Evolutionary conservation across 2,329 filamentous ascomycete genomes (phyloP), one percentile per base, ranked within the genome.

Genomic region (Aspergillus sp.): DNA sequence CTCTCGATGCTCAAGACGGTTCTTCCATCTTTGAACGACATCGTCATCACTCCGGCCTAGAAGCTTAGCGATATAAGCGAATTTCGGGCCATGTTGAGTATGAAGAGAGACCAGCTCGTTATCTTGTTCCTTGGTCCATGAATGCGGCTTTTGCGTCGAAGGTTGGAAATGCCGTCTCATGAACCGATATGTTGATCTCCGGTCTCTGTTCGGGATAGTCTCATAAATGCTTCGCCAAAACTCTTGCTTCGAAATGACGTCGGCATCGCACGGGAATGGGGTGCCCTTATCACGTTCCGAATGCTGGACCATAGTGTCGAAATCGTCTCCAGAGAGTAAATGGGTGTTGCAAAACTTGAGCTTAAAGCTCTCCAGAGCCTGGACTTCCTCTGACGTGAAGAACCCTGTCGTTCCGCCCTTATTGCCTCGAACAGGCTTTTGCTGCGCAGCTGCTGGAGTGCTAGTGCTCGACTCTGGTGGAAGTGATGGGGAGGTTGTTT

Each of bases 21-120:
- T 70, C 41, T 67, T 66, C 68, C 68, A 72, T 31, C 68, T 53
- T 47, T 71, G 68, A 5, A 62, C 61, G 13, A 71, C 68, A 45
- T 70, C 65, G 42, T 72, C 69, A 26, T 62, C 57, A 10, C 58
- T 67, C 26, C 69, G 59, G 6, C 61, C 65, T 31, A 72, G 44
- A 6, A 64, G 43, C 39, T 58, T 64, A 27, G 64, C 65, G 40
- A 72, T 69, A 1, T 57, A 50, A 5, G 61, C 57, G 48, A 55
- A 71, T 49, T 66, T 68, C 2, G 63, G 49, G 1, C 67, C 68
- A 34, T 66, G 41, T 13, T 56, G 40, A 6, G 49, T 43, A 36
- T 60, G 46, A 6, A 72, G 54, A 5, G 45, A 37, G 19, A 66
- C 50, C 4, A 72, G 60, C 40, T 72, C 68, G 8, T 65, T 55